A percentile compares a stretch with the other conserved stretches of the same genome.
Conservation (phyloP, 2,329 filamentous ascomycete species). For the Stachybotrys elegans region DNA sequence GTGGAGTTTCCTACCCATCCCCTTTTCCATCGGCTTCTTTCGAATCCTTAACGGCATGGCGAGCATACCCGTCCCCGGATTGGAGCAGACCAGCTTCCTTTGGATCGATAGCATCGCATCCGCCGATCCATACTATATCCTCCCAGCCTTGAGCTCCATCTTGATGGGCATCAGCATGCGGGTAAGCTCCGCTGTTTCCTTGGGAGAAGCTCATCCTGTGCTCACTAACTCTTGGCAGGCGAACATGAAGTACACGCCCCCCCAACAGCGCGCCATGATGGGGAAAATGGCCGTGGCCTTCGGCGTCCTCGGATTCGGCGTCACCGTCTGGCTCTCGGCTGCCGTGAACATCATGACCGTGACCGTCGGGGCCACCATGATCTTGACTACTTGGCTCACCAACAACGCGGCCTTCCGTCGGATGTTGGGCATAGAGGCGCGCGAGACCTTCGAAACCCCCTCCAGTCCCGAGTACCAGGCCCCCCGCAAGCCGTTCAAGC, state of each 20-base stretch:
- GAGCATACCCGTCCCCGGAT: constrained; percentile 70
- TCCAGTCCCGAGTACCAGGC: constrained; percentile 26
- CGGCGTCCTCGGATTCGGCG: constrained; percentile 36
- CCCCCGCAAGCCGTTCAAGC: constrained; percentile 23
- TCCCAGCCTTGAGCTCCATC: constrained; percentile 59
- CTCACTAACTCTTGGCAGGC: constrained; percentile 22
- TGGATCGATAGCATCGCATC: constrained; percentile 79
- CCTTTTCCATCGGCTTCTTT: constrained; percentile 78
- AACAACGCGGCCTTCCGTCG: constrained; percentile 33
- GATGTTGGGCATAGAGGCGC: constrained; percentile 30
- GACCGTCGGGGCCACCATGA: constrained; percentile 31
- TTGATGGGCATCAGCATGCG: constrained; percentile 54
- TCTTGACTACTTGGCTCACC: constrained; percentile 31
- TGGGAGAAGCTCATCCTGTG: not conserved
- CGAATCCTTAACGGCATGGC: constrained; percentile 70
- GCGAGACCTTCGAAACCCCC: constrained; percentile 14
- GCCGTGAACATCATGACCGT: constrained; percentile 44
- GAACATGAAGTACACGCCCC: constrained; percentile 26
- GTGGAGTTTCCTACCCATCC: constrained; percentile 42
- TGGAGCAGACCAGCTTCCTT: constrained; percentile 63
- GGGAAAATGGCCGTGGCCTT: constrained; percentile 39
- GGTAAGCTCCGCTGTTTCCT: constrained; percentile 30
- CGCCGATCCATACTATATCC: constrained; percentile 69
- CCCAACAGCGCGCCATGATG: constrained; percentile 28
- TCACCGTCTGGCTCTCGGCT: constrained; percentile 42